Evolutionary conservation across 306 rosid species (phyloP).

Genomic region (Clitoria ternatea): DNA sequence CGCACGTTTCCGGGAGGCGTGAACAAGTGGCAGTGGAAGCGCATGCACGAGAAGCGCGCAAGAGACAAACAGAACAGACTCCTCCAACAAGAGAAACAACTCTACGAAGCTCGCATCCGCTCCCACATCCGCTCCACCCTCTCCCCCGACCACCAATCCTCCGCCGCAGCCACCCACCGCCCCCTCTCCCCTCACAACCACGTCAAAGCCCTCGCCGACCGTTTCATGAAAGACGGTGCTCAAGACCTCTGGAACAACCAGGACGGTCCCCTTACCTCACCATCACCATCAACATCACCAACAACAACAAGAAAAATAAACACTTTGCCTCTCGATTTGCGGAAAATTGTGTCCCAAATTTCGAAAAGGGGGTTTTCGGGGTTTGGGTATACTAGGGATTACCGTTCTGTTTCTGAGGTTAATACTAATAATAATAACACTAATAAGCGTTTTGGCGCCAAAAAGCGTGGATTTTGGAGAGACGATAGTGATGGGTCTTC

Average conservation of each 20-base stretch:
- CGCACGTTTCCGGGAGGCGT: conserved; percentile 91
- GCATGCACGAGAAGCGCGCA: conserved; percentile 94
- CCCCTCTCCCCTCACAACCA: conserved; percentile 66
- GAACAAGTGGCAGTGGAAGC: conserved; percentile 95
- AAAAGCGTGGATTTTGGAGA: conserved; percentile 36
- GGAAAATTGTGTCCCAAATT: conserved; percentile 23
- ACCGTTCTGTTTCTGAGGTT: conserved; percentile 26
- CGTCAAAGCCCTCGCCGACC: conserved; percentile 66
- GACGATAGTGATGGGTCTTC: conserved; percentile 33
- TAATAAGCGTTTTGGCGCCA: background rate
- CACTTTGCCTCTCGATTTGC: conserved; percentile 10
- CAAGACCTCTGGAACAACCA: conserved; percentile 75
- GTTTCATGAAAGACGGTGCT: conserved; percentile 75
- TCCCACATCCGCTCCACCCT: conserved; percentile 73
- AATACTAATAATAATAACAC: too few relatives aligned
- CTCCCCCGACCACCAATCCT: conserved; percentile 36
- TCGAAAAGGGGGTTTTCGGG: conserved; percentile 2
- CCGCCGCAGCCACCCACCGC: conserved; percentile 34
- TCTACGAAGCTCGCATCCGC: conserved; percentile 82
- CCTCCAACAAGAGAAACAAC: conserved; percentile 73
- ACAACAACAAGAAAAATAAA: background rate
- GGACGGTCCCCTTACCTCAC: conserved; percentile 57
- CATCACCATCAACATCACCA: background rate
- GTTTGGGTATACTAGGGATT: conserved; percentile 46
- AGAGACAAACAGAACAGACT: conserved; percentile 64